Percentiles rank a stretch among this genome's conserved stretches.
Conservation (phyloP, 2,329 filamentous ascomycete species). For the Sordariomycetes sp. region DNA sequence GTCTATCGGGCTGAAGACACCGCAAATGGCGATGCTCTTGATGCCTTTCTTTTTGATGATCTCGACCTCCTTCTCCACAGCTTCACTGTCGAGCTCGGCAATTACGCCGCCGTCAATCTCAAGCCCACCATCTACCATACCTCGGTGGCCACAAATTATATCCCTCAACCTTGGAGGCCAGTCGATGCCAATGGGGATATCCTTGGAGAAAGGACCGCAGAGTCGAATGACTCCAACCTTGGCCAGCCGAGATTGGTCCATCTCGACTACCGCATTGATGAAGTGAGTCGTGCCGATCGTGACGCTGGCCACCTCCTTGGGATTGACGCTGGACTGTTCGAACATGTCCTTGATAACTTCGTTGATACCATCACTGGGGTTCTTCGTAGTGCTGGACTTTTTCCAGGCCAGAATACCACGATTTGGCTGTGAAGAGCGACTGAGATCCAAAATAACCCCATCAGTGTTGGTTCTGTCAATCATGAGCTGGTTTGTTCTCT, state of each 20-base stretch:
- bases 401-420: constrained; percentile 38
- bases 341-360: constrained; percentile 35
- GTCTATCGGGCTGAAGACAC: constrained; percentile 46
- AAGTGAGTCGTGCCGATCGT: constrained; percentile 50
- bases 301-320: constrained; percentile 32
- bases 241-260: constrained; percentile 36
- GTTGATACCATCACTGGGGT: constrained; percentile 37
- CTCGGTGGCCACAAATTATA: constrained; percentile 35
- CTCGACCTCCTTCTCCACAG: constrained; percentile 28
- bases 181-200: constrained; percentile 40
- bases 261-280: constrained; percentile 48
- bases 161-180: constrained; percentile 40
- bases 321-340: constrained; percentile 15
- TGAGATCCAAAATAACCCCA: constrained; percentile 38
- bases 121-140: constrained; percentile 37
- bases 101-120: constrained; percentile 42
- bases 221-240: constrained; percentile 45
- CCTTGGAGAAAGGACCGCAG: constrained; percentile 42
- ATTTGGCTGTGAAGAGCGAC: constrained; percentile 16
- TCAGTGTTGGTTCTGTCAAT: constrained; percentile 40
- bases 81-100: constrained; percentile 29
- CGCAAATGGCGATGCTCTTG: constrained; percentile 35
- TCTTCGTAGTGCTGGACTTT: constrained; percentile 37
- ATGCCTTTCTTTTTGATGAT: constrained; percentile 32
- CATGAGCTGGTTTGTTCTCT: background rate